phyloP scores from a whole-genome alignment of 2,329 filamentous ascomycete genomes.

The Blastomyces parvus region DNA sequence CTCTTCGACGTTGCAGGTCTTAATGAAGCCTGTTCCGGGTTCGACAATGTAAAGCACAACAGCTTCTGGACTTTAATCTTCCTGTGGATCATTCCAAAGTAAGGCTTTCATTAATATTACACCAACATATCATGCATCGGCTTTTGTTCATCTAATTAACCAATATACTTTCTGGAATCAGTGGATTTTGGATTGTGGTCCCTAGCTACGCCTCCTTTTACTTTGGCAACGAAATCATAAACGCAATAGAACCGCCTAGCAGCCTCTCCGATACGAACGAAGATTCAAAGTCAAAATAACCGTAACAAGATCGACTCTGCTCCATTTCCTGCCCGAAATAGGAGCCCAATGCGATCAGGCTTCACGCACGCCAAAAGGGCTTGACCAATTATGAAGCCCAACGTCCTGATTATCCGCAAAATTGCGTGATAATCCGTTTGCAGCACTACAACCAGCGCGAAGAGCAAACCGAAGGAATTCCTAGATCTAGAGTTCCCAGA shows the following conservation, averaged over 20 bases:
- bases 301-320: neutral
- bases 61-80: constrained; percentile 43
- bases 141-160: neutral
- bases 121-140: neutral
- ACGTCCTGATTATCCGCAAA: neutral
- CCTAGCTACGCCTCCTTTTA: constrained; percentile 54
- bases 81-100: constrained; percentile 60
- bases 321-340: neutral
- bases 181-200: constrained; percentile 55
- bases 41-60: constrained; percentile 55
- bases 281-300: neutral
- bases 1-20: constrained; percentile 37
- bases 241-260: constrained; percentile 40
- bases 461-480: neutral
- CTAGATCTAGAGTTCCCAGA: neutral
- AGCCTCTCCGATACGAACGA: neutral
- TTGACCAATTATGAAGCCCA: neutral
- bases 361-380: neutral
- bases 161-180: constrained; percentile 24
- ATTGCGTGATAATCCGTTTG: neutral
- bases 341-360: neutral
- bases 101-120: constrained; percentile 24
- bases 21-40: constrained; percentile 53
- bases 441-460: neutral
- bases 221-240: constrained; percentile 53